These are phyloP conservation scores for Phascolomyces articulosus DNA, from an alignment of 371 early-diverging fungal species.

Conservation along the genomic window DNA sequence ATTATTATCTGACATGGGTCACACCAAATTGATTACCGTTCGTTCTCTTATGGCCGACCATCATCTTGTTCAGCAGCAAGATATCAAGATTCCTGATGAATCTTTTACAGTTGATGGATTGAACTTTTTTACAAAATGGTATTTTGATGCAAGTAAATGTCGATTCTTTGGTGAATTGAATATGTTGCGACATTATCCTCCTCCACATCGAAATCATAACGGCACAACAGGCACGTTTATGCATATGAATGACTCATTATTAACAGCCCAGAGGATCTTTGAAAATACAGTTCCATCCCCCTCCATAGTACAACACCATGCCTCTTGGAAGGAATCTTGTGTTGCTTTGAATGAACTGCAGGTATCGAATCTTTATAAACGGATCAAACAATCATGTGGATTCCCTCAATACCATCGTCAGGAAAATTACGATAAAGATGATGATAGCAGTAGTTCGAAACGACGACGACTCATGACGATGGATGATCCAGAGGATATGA, in stretches of 20 bases:
- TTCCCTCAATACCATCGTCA: not conserved
- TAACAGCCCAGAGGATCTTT: not conserved
- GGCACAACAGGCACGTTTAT: not conserved
- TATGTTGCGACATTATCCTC: not conserved
- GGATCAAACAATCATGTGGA: not conserved
- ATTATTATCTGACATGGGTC: not conserved
- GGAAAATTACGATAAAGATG: not conserved
- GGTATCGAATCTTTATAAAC: not conserved
- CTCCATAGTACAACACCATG: not conserved
- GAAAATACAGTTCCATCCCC: not conserved
- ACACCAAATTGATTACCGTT: not conserved
- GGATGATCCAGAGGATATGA: not conserved
- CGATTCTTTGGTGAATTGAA: not conserved
- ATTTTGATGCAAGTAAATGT: not conserved
- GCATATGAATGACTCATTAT: not conserved
- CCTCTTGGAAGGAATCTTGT: not conserved
- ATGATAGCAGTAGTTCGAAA: not conserved
- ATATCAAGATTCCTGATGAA: not conserved
- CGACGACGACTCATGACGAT: not conserved
- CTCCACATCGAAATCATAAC: too few species aligned
- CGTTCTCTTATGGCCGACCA: not conserved
- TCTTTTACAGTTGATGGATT: slow-evolving; percentile 1
- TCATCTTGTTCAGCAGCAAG: not conserved
- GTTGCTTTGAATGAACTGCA: not conserved
- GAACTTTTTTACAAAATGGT: not conserved